Conservation (phyloP, 345 rosid genomes). For the Eucalyptus victrix region DNA sequence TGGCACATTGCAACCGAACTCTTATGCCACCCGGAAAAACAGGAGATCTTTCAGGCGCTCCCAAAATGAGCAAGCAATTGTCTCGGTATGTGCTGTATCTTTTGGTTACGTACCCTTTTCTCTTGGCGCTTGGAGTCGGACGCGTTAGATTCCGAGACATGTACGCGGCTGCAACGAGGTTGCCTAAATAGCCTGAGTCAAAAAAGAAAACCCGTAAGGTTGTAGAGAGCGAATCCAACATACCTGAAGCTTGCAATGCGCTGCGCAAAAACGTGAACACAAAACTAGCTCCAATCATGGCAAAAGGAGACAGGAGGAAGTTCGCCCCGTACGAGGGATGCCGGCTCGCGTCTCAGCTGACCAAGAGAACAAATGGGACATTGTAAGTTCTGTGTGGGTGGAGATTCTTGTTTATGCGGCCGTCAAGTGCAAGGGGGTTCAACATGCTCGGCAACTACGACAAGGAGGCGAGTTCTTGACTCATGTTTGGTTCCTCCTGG, state of each 20-base stretch:
- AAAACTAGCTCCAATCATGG: not conserved
- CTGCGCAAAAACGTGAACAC: not conserved
- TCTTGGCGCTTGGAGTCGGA: not conserved
- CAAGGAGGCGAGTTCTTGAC: constrained; percentile 2
- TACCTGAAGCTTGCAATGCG: not conserved
- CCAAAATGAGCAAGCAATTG: not conserved
- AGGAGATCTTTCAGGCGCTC: not conserved
- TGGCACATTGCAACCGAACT: not conserved
- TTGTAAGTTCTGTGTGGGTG: not conserved
- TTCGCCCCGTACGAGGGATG: not conserved
- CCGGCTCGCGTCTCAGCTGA: not conserved
- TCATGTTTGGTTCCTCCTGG: not conserved
- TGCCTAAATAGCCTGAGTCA: not conserved
- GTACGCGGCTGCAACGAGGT: not conserved
- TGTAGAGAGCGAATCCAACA: not conserved
- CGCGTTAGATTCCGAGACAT: not conserved
- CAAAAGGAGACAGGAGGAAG: not conserved
- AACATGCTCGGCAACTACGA: not conserved
- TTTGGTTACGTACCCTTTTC: not conserved
- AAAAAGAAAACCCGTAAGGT: not conserved
- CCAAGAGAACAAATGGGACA: not conserved
- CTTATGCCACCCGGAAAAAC: not conserved
- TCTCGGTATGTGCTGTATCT: not conserved
- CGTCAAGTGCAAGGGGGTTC: not conserved
- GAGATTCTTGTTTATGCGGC: not conserved